phyloP scores from a whole-genome alignment of 345 rosid genomes.

The Gossypium arboreum region DNA sequence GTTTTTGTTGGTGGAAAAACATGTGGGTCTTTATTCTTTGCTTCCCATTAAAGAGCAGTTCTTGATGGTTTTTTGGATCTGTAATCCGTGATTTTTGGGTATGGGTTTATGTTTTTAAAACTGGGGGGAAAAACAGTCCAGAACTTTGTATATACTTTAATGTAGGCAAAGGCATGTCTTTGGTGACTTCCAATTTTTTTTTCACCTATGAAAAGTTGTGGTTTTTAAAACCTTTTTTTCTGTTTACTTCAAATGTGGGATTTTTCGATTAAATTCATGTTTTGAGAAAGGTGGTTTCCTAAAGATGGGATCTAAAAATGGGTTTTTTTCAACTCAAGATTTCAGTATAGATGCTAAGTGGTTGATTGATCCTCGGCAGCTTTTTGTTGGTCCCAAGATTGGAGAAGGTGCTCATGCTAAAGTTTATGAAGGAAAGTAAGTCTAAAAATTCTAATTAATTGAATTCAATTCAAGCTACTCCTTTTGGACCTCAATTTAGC shows the following conservation, averaged over 20 bases:
- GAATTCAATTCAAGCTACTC: not conserved
- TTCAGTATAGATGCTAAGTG: slow-evolving; percentile 76
- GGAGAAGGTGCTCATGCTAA: slow-evolving; percentile 99
- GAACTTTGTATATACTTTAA: slow-evolving; percentile 4
- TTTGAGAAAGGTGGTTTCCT: not conserved
- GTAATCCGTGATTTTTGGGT: slow-evolving; percentile 29
- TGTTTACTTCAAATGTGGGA: slow-evolving; percentile 26
- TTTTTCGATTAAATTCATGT: slow-evolving; percentile 3
- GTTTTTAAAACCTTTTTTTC: not conserved
- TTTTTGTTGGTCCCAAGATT: slow-evolving; percentile 94
- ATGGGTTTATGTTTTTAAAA: slow-evolving; percentile 15
- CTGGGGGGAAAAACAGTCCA: not conserved
- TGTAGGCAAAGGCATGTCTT: not conserved
- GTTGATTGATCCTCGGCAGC: slow-evolving; percentile 86
- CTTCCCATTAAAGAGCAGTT: slow-evolving; percentile 19
- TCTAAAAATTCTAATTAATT: slow-evolving; percentile 17
- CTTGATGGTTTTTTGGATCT: slow-evolving; percentile 40
- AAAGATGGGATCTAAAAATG: slow-evolving; percentile 81
- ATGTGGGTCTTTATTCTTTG: slow-evolving; percentile 26
- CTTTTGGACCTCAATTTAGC: not conserved
- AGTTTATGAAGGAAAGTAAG: slow-evolving; percentile 98
- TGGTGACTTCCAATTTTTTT: slow-evolving; percentile 15
- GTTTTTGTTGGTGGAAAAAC: no score
- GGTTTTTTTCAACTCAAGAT: slow-evolving; percentile 49
- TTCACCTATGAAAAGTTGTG: slow-evolving; percentile 15